phyloP scores from a whole-genome alignment of 352 stramenopile genomes.

The Phytophthora pinifolia region DNA sequence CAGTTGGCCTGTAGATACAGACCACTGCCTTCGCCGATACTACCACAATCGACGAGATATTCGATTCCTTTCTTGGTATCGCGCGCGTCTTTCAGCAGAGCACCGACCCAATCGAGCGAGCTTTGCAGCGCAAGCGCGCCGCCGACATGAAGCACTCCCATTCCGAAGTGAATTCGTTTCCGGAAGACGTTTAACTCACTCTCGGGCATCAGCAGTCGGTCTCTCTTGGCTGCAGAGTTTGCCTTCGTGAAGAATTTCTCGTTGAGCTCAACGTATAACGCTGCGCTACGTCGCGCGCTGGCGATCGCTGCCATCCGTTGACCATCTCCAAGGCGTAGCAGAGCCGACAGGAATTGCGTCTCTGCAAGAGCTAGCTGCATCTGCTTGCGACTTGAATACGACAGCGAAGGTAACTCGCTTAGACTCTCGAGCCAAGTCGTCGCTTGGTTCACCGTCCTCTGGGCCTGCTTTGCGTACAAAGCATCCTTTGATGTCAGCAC shows the following conservation, averaged over 20 bases:
- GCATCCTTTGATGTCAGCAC: constrained; percentile 44
- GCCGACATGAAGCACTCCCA: constrained; percentile 35
- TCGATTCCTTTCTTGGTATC: constrained; percentile 31
- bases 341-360: constrained; percentile 27
- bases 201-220: constrained; percentile 18
- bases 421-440: constrained; percentile 34
- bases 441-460: constrained; percentile 19
- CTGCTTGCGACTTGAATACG: constrained; percentile 24
- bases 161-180: constrained; percentile 32
- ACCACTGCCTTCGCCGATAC: not conserved
- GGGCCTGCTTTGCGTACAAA: constrained; percentile 28
- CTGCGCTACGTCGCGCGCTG: constrained; percentile 29
- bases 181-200: constrained; percentile 10
- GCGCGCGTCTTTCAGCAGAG: constrained; percentile 16
- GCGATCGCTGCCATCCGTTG: constrained; percentile 30
- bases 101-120: constrained; percentile 30
- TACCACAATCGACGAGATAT: constrained; percentile 26
- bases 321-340: constrained; percentile 31
- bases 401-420: constrained; percentile 32
- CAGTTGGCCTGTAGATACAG: constrained; percentile 26
- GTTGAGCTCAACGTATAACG: constrained; percentile 25
- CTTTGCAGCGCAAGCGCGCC: constrained; percentile 28
- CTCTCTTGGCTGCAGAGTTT: constrained; percentile 8
- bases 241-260: constrained; percentile 15
- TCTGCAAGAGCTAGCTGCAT: constrained; percentile 33